These are phyloP conservation scores for Pseudogymnoascus sp. DNA, from an alignment of 2,329 filamentous ascomycete genomes.

Conservation along the genomic window DNA sequence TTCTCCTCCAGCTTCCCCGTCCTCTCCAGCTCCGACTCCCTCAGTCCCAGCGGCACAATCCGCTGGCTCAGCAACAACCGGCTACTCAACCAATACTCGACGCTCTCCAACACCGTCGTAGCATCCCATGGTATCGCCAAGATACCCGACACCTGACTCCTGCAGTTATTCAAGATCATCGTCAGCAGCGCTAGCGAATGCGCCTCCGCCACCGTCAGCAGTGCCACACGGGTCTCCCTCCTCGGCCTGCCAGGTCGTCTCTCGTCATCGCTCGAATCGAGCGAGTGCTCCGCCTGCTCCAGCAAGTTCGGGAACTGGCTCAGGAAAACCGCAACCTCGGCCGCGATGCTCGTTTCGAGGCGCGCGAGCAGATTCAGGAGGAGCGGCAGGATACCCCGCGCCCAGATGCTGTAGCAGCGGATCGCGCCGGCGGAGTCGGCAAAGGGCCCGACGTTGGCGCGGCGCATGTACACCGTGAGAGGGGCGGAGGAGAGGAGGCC, in stretches of 20 bases:
- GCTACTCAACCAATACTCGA: slow-evolving; percentile 71
- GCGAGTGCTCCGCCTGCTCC: slow-evolving; percentile 58
- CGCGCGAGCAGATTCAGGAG: slow-evolving; percentile 80
- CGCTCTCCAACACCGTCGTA: slow-evolving; percentile 63
- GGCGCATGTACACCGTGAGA: slow-evolving; percentile 68
- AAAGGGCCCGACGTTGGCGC: slow-evolving; percentile 65
- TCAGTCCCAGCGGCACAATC: slow-evolving; percentile 62
- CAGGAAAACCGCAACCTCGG: slow-evolving; percentile 77
- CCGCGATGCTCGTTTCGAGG: slow-evolving; percentile 71
- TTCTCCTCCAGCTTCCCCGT: slow-evolving; percentile 61
- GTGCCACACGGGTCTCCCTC: slow-evolving; percentile 50
- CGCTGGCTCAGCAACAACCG: slow-evolving; percentile 61
- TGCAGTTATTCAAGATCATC: slow-evolving; percentile 60
- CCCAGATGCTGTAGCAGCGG: slow-evolving; percentile 84
- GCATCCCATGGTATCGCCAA: slow-evolving; percentile 74
- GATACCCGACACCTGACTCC: slow-evolving; percentile 48
- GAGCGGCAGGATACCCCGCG: slow-evolving; percentile 75
- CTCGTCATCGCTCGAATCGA: slow-evolving; percentile 49
- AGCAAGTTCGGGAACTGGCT: slow-evolving; percentile 83
- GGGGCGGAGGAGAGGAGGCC: slow-evolving; percentile 71
- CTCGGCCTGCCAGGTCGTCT: neutral
- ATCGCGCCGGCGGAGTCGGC: slow-evolving; percentile 59
- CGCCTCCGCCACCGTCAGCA: slow-evolving; percentile 66
- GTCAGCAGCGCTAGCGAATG: slow-evolving; percentile 72
- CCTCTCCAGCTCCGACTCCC: slow-evolving; percentile 56